Percentiles rank a stretch among this genome's conserved stretches.
phyloP scores from a whole-genome alignment of 2,329 filamentous ascomycete species.

The Curvularia hawaiiensis region DNA sequence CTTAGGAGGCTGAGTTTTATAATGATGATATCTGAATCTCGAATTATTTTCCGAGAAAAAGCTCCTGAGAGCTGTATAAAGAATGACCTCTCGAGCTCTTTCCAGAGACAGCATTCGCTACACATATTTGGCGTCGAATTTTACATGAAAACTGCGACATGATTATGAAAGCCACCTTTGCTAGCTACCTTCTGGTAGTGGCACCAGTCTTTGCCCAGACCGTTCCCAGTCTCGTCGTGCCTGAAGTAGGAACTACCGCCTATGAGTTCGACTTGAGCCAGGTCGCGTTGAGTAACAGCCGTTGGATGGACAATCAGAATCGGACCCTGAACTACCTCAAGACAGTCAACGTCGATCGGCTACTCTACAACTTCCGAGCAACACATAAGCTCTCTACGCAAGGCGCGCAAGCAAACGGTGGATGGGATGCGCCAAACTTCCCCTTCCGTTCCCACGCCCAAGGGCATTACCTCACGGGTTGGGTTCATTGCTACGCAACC shows the following conservation, averaged over 20 bases:
- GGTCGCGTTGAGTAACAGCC: slow-evolving; percentile 47
- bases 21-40: background rate
- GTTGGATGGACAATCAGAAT: slow-evolving; percentile 54
- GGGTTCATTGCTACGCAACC: slow-evolving; percentile 56
- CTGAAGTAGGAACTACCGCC: slow-evolving; percentile 43
- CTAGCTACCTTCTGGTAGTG: slow-evolving; percentile 1
- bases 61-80: background rate
- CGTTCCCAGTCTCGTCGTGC: slow-evolving; percentile 12
- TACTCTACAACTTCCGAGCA: slow-evolving; percentile 57
- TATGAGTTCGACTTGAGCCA: slow-evolving; percentile 51
- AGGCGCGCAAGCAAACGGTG: slow-evolving; percentile 54
- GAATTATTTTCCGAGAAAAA: background rate
- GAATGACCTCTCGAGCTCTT: background rate
- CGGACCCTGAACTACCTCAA: slow-evolving; percentile 56
- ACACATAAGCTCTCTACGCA: slow-evolving; percentile 56
- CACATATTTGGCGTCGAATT: background rate
- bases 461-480: slow-evolving; percentile 58
- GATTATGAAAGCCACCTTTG: slow-evolving; percentile 3
- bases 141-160: background rate
- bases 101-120: background rate
- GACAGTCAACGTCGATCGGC: slow-evolving; percentile 52
- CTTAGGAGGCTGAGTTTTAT: background rate
- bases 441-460: slow-evolving; percentile 60
- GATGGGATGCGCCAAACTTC: slow-evolving; percentile 61
- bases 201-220: slow-evolving; percentile 9